Conservation (phyloP, 352 stramenopile genomes). For the Globisporangium nagaii region DNA sequence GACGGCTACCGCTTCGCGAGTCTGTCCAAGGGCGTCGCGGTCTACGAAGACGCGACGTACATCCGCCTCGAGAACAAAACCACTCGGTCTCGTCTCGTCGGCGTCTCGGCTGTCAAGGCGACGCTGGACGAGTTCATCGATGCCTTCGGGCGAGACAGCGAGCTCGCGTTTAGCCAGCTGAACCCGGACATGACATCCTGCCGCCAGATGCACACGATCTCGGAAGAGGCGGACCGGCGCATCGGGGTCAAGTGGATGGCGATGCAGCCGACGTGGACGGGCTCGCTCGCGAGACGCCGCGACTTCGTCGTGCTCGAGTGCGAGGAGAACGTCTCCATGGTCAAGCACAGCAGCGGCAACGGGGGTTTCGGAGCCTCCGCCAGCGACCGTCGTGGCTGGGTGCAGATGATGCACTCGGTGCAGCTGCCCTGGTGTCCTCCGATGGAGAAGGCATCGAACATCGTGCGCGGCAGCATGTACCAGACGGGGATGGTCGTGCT, state of each 20-base stretch:
- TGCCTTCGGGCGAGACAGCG: constrained; percentile 14
- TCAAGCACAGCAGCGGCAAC: not conserved
- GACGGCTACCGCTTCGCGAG: constrained; percentile 11
- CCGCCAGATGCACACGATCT: constrained; percentile 18
- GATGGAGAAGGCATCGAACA: constrained; percentile 23
- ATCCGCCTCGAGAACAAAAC: not conserved
- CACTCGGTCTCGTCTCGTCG: constrained; percentile 7
- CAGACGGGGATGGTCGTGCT: constrained; percentile 32
- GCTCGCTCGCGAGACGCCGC: constrained; percentile 18
- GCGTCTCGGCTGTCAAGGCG: constrained; percentile 13
- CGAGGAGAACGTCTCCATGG: constrained; percentile 21
- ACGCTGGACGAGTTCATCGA: constrained; percentile 26
- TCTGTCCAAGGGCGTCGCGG: not conserved
- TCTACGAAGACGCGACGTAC: constrained; percentile 12
- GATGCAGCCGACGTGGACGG: constrained; percentile 20
- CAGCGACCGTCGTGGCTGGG: constrained; percentile 27
- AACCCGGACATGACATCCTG: constrained; percentile 11
- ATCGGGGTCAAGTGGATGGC: constrained; percentile 29
- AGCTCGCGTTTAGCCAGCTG: not conserved
- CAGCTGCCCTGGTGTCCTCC: constrained; percentile 44
- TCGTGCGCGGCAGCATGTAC: constrained; percentile 31
- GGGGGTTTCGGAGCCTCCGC: too few species aligned
- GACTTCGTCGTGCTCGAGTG: constrained; percentile 39
- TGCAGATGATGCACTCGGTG: constrained; percentile 55
- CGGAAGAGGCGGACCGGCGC: constrained; percentile 18